Percentiles rank a stretch among this genome's conserved stretches.
Conservation (phyloP, 805 yeast species). For the Priceomyces castillae region DNA sequence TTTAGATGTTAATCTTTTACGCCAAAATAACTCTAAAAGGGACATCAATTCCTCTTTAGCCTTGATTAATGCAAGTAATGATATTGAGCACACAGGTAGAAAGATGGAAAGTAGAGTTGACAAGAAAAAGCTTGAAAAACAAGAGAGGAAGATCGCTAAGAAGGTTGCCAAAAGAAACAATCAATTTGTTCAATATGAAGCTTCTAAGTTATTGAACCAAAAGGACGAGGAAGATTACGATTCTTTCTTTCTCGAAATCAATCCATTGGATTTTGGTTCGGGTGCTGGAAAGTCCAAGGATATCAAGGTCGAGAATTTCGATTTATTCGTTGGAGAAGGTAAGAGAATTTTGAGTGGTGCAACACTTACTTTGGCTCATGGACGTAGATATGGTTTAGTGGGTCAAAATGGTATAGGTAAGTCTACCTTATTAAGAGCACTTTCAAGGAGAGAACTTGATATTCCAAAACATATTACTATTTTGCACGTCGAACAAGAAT, state of each 20-base stretch:
- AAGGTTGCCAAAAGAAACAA: constrained; percentile 90
- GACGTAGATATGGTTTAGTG: constrained; percentile 94
- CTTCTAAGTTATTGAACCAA: constrained; percentile 80
- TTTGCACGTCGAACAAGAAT: constrained; percentile 96
- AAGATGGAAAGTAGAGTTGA: constrained; percentile 93
- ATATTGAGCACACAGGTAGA: constrained; percentile 89
- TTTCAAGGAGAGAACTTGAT: constrained; percentile 88
- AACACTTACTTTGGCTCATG: constrained; percentile 80
- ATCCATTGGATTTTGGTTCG: constrained; percentile 84
- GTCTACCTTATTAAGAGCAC: constrained; percentile 86
- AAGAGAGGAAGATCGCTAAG: constrained; percentile 95
- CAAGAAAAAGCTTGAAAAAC: constrained; percentile 93
- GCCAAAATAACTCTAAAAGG: constrained; percentile 56
- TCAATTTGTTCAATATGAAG: constrained; percentile 84
- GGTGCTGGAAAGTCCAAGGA: constrained; percentile 96
- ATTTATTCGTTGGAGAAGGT: constrained; percentile 93
- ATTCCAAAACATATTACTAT: constrained; percentile 95
- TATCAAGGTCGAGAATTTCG: constrained; percentile 88
- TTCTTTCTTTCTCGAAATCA: constrained; percentile 89
- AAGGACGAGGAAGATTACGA: constrained; percentile 76
- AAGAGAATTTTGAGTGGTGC: constrained; percentile 89
- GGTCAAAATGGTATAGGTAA: constrained; percentile 99
- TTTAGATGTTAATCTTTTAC: constrained; percentile 69
- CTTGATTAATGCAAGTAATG: constrained; percentile 71
- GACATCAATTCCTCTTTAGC: constrained; percentile 76